Percentiles rank a stretch among this genome's conserved stretches.
These are phyloP conservation scores for Talaromyces ruber DNA, from an alignment of 495 filamentous ascomycete genomes.

Conservation along the genomic window DNA sequence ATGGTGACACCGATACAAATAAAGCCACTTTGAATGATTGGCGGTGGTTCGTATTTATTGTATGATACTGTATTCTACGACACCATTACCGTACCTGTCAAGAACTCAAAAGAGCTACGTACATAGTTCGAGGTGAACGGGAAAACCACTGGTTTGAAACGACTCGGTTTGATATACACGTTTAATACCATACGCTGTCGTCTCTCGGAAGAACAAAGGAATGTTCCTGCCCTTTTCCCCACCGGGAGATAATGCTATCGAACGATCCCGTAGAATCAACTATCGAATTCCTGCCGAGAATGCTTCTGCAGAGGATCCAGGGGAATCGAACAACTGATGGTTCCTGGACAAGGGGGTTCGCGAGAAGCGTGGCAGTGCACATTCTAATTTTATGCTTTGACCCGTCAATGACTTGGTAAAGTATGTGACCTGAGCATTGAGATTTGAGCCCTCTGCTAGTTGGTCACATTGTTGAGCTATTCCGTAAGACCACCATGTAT, in stretches of 20 bases:
- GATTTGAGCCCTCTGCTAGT: background rate
- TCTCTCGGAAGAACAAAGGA: background rate
- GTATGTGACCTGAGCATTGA: background rate
- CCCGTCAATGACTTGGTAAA: background rate
- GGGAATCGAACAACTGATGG: background rate
- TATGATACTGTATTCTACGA: background rate
- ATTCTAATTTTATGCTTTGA: constrained; percentile 2
- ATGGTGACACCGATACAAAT: background rate
- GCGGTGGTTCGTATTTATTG: background rate
- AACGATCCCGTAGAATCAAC: background rate
- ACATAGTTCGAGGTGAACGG: too few relatives aligned
- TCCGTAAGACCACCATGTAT: too few relatives aligned
- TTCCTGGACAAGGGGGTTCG: background rate
- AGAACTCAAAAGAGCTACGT: background rate
- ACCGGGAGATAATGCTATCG: background rate
- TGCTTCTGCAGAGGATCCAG: background rate
- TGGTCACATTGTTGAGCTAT: background rate
- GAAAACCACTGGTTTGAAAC: too few relatives aligned
- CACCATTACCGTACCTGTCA: background rate
- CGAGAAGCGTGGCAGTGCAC: background rate
- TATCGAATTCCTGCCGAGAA: background rate
- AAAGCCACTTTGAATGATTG: background rate
- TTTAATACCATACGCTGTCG: background rate
- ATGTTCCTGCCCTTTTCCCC: background rate
- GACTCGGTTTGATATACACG: too few relatives aligned